Percentiles rank a stretch among this genome's conserved stretches.
phyloP scores from a whole-genome alignment of 1,284 basidiomycete species.

The Boletus semigastroideus region DNA sequence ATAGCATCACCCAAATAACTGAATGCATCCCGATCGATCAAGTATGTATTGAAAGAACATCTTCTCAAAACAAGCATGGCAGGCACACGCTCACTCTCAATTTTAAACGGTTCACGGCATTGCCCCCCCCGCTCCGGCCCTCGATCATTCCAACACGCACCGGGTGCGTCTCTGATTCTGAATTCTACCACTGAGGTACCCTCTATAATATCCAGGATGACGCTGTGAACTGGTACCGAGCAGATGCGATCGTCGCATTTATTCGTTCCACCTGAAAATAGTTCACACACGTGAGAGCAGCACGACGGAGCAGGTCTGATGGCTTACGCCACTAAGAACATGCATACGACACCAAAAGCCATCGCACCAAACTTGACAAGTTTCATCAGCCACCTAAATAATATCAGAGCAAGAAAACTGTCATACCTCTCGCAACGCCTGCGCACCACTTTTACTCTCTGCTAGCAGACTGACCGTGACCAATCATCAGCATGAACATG shows the following conservation, averaged over 20 bases:
- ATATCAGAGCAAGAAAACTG: slow-evolving; percentile 9
- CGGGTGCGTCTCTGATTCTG: background rate
- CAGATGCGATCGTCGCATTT: slow-evolving; percentile 24
- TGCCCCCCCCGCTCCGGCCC: slow-evolving; percentile 4
- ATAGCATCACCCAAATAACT: background rate
- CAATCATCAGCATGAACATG: slow-evolving; percentile 11
- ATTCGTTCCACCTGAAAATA: slow-evolving; percentile 79
- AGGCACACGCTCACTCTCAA: slow-evolving; percentile 18
- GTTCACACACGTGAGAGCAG: slow-evolving; percentile 16
- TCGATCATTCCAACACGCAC: background rate
- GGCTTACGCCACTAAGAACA: slow-evolving; percentile 86
- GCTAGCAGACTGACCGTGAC: slow-evolving; percentile 60
- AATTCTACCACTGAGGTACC: background rate
- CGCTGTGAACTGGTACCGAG: slow-evolving; percentile 4
- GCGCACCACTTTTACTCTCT: slow-evolving; percentile 82
- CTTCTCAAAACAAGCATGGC: background rate
- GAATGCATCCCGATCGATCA: slow-evolving; percentile 14
- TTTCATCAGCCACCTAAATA: slow-evolving; percentile 18
- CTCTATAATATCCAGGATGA: slow-evolving; percentile 13
- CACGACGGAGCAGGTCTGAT: slow-evolving; percentile 17
- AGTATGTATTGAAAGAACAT: slow-evolving; percentile 8
- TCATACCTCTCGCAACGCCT: slow-evolving; percentile 81
- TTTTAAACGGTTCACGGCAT: slow-evolving; percentile 34
- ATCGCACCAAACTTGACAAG: slow-evolving; percentile 77
- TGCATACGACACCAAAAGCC: slow-evolving; percentile 84